Percentiles rank a stretch among this genome's conserved stretches.
These are phyloP conservation scores for Juglanconis oblonga DNA, from an alignment of 2,329 filamentous ascomycete species.

Conservation along the genomic window DNA sequence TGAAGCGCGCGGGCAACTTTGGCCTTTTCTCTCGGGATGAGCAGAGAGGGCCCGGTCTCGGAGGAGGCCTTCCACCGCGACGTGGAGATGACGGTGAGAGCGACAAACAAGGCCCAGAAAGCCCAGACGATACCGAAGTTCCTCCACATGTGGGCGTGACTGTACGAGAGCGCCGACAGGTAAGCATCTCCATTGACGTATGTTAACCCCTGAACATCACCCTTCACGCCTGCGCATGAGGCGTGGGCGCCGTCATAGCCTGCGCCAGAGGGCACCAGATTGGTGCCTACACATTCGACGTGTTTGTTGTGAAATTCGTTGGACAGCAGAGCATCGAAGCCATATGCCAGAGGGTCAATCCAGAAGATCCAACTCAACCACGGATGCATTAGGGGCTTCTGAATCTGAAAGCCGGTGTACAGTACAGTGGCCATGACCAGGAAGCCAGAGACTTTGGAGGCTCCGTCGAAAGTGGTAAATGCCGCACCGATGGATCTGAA, in stretches of 20 bases:
- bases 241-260: neutral
- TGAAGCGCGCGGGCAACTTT: neutral
- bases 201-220: neutral
- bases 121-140: constrained; percentile 62
- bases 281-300: constrained; percentile 1
- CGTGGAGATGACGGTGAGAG: constrained; percentile 34
- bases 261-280: constrained; percentile 5
- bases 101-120: constrained; percentile 61
- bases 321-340: constrained; percentile 64
- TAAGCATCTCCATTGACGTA: neutral
- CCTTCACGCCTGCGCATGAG: neutral
- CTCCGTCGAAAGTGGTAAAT: constrained; percentile 55
- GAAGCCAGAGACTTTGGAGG: constrained; percentile 54
- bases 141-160: constrained; percentile 47
- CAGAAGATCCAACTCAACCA: constrained; percentile 64
- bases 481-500: constrained; percentile 54
- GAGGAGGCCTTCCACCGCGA: constrained; percentile 2
- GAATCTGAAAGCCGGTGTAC: constrained; percentile 64
- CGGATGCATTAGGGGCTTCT: constrained; percentile 58
- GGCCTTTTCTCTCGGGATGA: constrained; percentile 57
- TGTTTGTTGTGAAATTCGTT: constrained; percentile 61
- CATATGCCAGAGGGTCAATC: constrained; percentile 67
- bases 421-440: constrained; percentile 35
- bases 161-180: neutral
- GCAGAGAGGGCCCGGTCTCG: constrained; percentile 10